Base-by-base conservation (phyloP, 2,329 filamentous ascomycete species). In the Neodidymelliopsis sp. region DNA sequence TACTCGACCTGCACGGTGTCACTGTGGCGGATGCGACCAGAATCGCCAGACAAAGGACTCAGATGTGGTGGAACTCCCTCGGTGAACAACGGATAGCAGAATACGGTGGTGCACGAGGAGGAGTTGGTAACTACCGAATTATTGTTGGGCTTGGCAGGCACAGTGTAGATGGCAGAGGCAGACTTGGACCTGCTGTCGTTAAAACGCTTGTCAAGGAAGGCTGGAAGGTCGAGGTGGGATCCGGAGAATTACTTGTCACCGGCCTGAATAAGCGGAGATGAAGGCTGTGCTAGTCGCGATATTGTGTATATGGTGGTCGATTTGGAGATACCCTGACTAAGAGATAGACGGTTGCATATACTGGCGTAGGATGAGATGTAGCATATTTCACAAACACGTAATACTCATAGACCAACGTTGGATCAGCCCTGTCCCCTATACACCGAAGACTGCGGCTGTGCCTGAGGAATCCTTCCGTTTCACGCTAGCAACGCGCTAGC, bases 71-170 rank as follows among this genome's bases (percentile, higher is more conserved):
- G 92, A 76, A 84, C 13, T 74, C 74, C 0, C 74, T 91, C 7
- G 89, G 89, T 1, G 88, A 92, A 65, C 78, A 79, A 37, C 82
- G 82, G 55, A 79, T 81, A 34, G 75, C 76, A 4, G 59, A 63
- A 42, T 65, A 61, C 47, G 56, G 62, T 10, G 78, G 79, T 34
- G 67, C 73, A 48, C 75, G 61, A 15, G 77, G 80, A 4, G 70
- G 73, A 13, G 66, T 70, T 6, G 77, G 77, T 6, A 80, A 84
- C 0, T 91, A 88, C 63, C 84, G 82, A 28, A 86, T 97, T 51
- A 83, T 97, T 43, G 96, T 91, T 3, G 93, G 93, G 0, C 69
- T 87, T 11, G 93, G 93, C 1, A 81, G 81, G 43, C 93, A 97
- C 72, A 94, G 85, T 62, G 81, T 84, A 35, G 85, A 88, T 41